Base-by-base conservation (phyloP, 2,329 filamentous ascomycete genomes). In the Fusarium falciforme region DNA sequence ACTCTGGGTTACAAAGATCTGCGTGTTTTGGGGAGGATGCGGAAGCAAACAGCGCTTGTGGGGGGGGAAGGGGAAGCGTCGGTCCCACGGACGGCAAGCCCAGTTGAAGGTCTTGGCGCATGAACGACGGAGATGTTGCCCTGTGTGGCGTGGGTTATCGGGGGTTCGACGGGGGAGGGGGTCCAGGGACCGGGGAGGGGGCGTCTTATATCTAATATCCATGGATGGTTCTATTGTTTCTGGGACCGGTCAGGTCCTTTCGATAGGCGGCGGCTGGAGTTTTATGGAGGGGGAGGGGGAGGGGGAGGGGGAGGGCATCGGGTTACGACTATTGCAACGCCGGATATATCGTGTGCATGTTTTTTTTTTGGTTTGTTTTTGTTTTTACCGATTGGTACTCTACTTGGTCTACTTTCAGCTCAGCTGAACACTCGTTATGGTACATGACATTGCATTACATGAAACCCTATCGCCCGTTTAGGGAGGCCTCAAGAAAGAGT, bases 81-180 rank as follows among this genome's bases (percentile, higher is more conserved):
- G 36, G 54, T 52, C 38, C 38, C 54, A 47, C 44, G 49, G 63
- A 44, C 64, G 61, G 58, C 58, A 66, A 68, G 54, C 57, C 63
- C 44, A 49, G 59, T 66, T 73, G 66, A 71, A 69, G 71, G 66
- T 61, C 66, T 76, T 76, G 68, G 71, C 66, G 68, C 73, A 76
- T 72, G 69, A 72, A 65, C 40, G 61, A 47, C 22, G 57, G 62
- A 66, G 54, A 72, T 65, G 36, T 38, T 25, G 20, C 59, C 59
- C 63, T 60, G 54, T 66, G 61, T 35, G 42, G 67, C 47, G 66
- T 60, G 44, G 68, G 59, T 61, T 71, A 63, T 68, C 62, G 47
- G 47, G 40, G 42, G 36, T 38, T n/a, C 36, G 36, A 16, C 11
- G 14, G 14, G 33, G 38, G 38, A 14, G 14, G 14, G 33, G 38